Conservation (phyloP, 2,329 filamentous ascomycete species). For the Pseudogymnoascus sp. region DNA sequence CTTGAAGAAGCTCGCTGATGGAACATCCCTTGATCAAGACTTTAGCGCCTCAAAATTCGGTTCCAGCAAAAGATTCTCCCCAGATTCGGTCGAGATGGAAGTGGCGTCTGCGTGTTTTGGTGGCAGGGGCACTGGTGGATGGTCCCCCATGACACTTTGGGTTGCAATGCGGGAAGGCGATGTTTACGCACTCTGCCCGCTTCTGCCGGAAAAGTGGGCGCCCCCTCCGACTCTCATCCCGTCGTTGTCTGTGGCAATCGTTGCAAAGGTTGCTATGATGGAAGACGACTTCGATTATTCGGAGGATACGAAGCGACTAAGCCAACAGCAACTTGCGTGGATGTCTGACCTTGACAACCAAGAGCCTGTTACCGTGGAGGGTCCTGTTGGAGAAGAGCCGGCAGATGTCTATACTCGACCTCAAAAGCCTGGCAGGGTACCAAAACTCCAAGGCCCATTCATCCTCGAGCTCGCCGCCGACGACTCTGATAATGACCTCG, state of each 20-base stretch:
- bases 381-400: constrained; percentile 41
- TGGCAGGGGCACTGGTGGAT: constrained; percentile 63
- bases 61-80: constrained; percentile 76
- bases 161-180: constrained; percentile 92
- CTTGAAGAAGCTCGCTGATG: constrained; percentile 80
- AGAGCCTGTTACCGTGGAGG: constrained; percentile 51
- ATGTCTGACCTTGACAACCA: constrained; percentile 60
- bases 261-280: constrained; percentile 61
- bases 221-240: constrained; percentile 70
- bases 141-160: constrained; percentile 96
- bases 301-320: constrained; percentile 47
- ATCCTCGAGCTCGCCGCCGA: constrained; percentile 44
- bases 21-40: constrained; percentile 73
- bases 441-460: constrained; percentile 57
- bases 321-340: constrained; percentile 61
- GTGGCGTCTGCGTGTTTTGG: constrained; percentile 82
- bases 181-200: constrained; percentile 85
- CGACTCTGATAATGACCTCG: constrained; percentile 48
- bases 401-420: constrained; percentile 53
- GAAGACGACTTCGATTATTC: constrained; percentile 53
- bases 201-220: constrained; percentile 82
- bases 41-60: constrained; percentile 69
- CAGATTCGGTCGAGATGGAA: constrained; percentile 88
- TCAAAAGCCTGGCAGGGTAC: constrained; percentile 49
- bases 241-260: constrained; percentile 74